Evolutionary conservation across 108 stramenopile species (phyloP).

Genomic region (Craspedostauros australis): DNA sequence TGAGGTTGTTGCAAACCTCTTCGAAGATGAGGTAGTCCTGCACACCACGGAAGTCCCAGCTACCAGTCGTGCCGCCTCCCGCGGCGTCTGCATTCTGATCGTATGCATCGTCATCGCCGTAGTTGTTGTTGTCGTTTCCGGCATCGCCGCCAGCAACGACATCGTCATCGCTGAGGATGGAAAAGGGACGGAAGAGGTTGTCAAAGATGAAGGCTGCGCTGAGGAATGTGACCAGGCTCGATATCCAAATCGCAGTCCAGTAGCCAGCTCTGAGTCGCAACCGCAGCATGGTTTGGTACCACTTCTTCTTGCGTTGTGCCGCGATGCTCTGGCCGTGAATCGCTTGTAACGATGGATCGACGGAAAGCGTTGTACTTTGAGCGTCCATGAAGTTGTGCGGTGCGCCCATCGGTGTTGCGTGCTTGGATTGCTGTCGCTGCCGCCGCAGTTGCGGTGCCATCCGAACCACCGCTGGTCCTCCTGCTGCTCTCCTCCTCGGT

Average conservation of each 20-base stretch:
- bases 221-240: conserved; percentile 20
- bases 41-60: too few species aligned
- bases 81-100: too few species aligned
- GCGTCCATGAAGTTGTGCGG: too few species aligned
- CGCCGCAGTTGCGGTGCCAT: background rate
- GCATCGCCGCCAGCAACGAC: background rate
- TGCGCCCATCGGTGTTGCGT: too few species aligned
- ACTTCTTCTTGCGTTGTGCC: conserved; percentile 10
- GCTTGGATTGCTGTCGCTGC: too few species aligned
- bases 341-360: too few species aligned
- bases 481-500: background rate
- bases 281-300: conserved; percentile 15
- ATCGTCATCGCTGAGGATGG: background rate
- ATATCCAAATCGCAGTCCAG: conserved; percentile 33
- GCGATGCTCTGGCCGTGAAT: too few species aligned
- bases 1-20: conserved; percentile 14
- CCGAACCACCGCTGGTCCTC: conserved; percentile 3
- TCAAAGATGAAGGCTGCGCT: conserved; percentile 23
- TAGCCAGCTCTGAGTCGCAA: conserved; percentile 31
- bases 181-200: conserved; percentile 17
- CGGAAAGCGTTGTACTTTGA: too few species aligned
- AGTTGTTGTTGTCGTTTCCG: too few species aligned
- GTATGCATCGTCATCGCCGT: too few species aligned
- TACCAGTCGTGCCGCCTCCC: too few species aligned
- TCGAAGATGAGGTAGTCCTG: background rate